Base-by-base conservation (phyloP, 169 alveolate genomes). In the Perkinsus chesapeaki region DNA sequence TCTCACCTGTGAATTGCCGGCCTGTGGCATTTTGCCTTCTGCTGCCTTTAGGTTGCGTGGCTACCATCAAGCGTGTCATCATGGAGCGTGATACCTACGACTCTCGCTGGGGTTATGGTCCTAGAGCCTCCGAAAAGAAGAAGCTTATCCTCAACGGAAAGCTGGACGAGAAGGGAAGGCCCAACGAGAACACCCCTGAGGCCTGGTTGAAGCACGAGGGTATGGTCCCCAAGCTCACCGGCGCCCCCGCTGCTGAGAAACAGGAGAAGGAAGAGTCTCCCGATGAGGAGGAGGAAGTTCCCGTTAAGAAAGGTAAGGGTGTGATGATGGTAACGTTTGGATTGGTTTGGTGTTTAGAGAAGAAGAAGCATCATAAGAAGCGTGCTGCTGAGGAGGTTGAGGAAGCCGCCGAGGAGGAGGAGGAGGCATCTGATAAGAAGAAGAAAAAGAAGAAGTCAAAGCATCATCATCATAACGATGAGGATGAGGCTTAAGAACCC, bases 41-140 rank as follows among this genome's bases (percentile, higher is more conserved):
- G 82, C 34, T 20, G 39, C 31, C 9, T n/a, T n/a, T 7, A 36
- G 91, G 39, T 31, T 97, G 97, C 39, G 99, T 98, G 34, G 98
- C 99, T 91, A 98, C 98, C 94, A 98, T 99, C 91, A 99, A 99
- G 96, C 97, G 99, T 94, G 99, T 99, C 73, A 98, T 99, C 94
- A 99, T 99, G 99, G 99, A 99, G 95, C 97, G 99, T 90, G 99
- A 99, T 93, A 99, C 99, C 39, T 99, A 99, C 96, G 99, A 99
- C 92, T 96, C 98, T 95, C 98, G 99, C 94, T 99, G 99, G 99
- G 99, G 99, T 73, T 98, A 97, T 93, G 99, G 99, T 23, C 99
- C 99, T 10, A 98, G 99, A 93, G 99, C 99, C 43, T 93, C 98
- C 39, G 99, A 99, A 96, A 99, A 99, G 98, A 98, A 99, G 97